Conservation (phyloP, 73 alveolate genomes). For the Urostyla sp. region DNA sequence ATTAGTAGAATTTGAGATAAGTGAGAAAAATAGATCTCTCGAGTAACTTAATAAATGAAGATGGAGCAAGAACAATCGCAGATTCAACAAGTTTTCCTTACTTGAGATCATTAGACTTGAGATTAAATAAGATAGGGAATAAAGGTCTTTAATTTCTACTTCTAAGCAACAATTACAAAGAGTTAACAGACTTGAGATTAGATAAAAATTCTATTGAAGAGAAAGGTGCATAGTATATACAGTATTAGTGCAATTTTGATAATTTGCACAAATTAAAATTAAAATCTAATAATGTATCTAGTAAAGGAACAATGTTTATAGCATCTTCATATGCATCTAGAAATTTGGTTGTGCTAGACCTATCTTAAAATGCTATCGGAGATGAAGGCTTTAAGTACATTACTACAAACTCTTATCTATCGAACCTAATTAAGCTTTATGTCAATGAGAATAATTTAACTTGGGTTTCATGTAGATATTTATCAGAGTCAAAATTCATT, state of each 20-base stretch:
- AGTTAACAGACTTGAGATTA: neutral
- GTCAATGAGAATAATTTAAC: slow-evolving; percentile 49
- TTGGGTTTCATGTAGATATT: slow-evolving; percentile 8
- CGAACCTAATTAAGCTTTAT: slow-evolving; percentile 18
- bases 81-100: slow-evolving; percentile 30
- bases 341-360: slow-evolving; percentile 9
- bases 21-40: slow-evolving; percentile 54
- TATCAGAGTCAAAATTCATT: slow-evolving; percentile 18
- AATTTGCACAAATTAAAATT: slow-evolving; percentile 20
- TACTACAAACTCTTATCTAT: slow-evolving; percentile 12
- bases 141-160: slow-evolving; percentile 32
- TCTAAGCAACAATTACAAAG: neutral
- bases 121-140: slow-evolving; percentile 53
- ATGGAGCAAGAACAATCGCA: slow-evolving; percentile 57
- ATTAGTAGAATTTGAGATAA: slow-evolving; percentile 32
- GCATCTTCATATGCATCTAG: slow-evolving; percentile 27
- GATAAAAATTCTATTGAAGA: slow-evolving; percentile 36
- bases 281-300: slow-evolving; percentile 27
- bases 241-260: slow-evolving; percentile 6
- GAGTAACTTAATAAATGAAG: slow-evolving; percentile 35
- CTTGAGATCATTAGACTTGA: slow-evolving; percentile 34
- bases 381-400: slow-evolving; percentile 61
- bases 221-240: slow-evolving; percentile 40
- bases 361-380: slow-evolving; percentile 35
- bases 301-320: slow-evolving; percentile 29